phyloP scores from a whole-genome alignment of 129 eudicot species.

The Silybum marianum region DNA sequence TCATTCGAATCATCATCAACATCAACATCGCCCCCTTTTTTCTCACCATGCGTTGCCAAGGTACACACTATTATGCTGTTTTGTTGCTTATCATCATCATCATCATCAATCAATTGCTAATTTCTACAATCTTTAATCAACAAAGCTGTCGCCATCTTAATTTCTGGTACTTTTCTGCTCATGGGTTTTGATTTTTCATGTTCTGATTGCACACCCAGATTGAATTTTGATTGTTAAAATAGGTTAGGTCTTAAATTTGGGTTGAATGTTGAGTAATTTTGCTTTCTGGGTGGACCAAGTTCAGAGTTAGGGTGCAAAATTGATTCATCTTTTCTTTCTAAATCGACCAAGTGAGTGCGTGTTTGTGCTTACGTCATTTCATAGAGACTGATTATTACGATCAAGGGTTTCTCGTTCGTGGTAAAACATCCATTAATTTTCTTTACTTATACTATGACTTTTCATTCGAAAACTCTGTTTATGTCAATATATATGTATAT shows the following conservation, averaged over 20 bases:
- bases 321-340: background rate
- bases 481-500: background rate
- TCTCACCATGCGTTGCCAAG: conserved; percentile 18
- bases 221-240: conserved; percentile 1
- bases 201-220: background rate
- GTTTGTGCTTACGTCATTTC: background rate
- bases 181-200: background rate
- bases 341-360: background rate
- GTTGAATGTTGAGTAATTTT: background rate
- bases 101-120: conserved; percentile 1
- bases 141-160: background rate
- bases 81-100: background rate
- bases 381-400: background rate
- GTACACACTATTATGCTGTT: background rate
- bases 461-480: background rate
- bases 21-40: conserved; percentile 1
- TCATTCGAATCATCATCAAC: background rate
- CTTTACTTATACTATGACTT: background rate
- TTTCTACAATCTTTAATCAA: background rate
- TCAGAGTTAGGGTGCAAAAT: background rate
- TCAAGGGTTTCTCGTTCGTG: conserved; percentile 11
- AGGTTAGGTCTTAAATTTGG: background rate
- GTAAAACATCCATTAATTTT: background rate
- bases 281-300: conserved; percentile 2
- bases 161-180: background rate